phyloP scores from a whole-genome alignment of 2,329 filamentous ascomycete genomes.

The Teratosphaeria destructans region DNA sequence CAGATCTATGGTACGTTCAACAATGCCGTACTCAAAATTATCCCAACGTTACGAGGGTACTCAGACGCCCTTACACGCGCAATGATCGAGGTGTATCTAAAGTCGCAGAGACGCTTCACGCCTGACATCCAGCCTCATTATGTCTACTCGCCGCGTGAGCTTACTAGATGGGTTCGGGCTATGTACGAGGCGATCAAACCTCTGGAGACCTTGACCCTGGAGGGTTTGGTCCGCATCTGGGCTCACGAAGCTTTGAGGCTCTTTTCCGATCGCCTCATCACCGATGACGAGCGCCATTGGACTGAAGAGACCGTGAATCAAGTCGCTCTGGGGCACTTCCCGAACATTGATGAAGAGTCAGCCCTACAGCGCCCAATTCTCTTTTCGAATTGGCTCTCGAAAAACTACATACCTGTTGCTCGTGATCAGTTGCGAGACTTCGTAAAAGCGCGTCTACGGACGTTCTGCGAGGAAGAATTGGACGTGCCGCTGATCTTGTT shows the following conservation, averaged over 20 bases:
- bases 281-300: slow-evolving; percentile 89
- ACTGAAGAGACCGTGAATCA: slow-evolving; percentile 78
- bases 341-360: slow-evolving; percentile 82
- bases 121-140: slow-evolving; percentile 97
- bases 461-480: slow-evolving; percentile 98
- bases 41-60: slow-evolving; percentile 89
- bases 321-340: slow-evolving; percentile 86
- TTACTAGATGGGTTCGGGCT: slow-evolving; percentile 95
- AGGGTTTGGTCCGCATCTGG: slow-evolving; percentile 94
- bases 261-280: slow-evolving; percentile 94
- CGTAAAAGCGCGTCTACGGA: slow-evolving; percentile 91
- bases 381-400: slow-evolving; percentile 98
- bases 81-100: slow-evolving; percentile 94
- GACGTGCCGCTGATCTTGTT: slow-evolving; percentile 98
- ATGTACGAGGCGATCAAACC: slow-evolving; percentile 95
- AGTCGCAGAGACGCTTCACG: slow-evolving; percentile 90
- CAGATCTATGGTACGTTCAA: slow-evolving; percentile 99
- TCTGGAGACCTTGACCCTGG: slow-evolving; percentile 74
- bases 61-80: slow-evolving; percentile 87
- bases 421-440: slow-evolving; percentile 92
- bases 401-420: slow-evolving; percentile 95
- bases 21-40: slow-evolving; percentile 88
- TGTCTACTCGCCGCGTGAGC: slow-evolving; percentile 96
- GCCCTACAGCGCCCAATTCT: slow-evolving; percentile 87
- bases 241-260: slow-evolving; percentile 91